Base-by-base conservation (phyloP, 176 grass and related monocot species). In the Eleusine coracana region DNA sequence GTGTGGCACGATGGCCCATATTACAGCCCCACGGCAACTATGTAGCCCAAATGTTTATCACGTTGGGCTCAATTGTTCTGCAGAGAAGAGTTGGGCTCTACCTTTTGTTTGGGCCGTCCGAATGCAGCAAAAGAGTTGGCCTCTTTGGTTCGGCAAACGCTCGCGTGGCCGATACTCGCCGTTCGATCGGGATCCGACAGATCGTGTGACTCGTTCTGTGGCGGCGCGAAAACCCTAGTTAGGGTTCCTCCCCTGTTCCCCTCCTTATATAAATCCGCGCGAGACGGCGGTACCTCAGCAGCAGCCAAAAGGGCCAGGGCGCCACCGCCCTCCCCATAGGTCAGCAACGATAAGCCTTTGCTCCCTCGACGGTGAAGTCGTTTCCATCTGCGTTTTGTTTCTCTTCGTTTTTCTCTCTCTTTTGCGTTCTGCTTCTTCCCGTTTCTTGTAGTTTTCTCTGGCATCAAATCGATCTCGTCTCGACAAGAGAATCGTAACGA, bases 191-290 rank as follows among this genome's bases (percentile, higher is more conserved):
- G 15, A 56, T 59, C 29, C 5, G 10, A 70, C 37, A 23, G n/a
- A 41, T 64, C 55, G 5, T 12, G 75, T 85, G 50, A 78, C 9
- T 59, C 0, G 11, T 7, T 20, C 6, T 42, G 27, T 18, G 18
- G 9, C 64, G 7, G 6, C 5, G 25, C 9, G 16, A 21, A 37
- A 25, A 14, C 70, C 59, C 70, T 65, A 65, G 2, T 40, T 86
- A 86, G 84, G 84, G 84, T 79, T 28, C 68, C 51, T 28, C 48
- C 3, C 14, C 17, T 18, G 23, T 14, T 20, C 48, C 1, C 7
- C 38, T 21, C 18, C 38, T 10, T 75, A 86, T 75, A 86, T 86
- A 86, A 68, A 75, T 80, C 3, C 50, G 37, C 10, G 31, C 4
- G 48, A 31, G 46, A 18, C n/a, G n/a, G 56, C 5, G 0, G 29